A percentile compares a stretch with the other conserved stretches of the same genome.
phyloP scores from a whole-genome alignment of 1,139 yeast genomes.

The Suhomyces anneliseae region DNA sequence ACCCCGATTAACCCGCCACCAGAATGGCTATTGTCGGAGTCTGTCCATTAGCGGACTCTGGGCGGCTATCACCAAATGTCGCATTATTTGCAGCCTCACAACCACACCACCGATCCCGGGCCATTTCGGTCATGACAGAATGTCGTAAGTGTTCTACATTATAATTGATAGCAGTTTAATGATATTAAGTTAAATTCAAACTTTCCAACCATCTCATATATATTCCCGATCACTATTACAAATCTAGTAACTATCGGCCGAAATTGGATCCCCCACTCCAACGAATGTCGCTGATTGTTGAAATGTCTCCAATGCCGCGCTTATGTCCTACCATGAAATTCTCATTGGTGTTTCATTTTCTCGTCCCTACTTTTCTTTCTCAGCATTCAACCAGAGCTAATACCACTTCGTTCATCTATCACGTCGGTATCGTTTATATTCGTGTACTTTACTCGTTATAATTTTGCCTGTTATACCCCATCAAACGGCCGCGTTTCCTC shows the following conservation, averaged over 20 bases:
- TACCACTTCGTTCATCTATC: neutral
- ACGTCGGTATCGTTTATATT: neutral
- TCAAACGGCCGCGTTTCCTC: neutral
- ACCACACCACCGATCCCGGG: neutral
- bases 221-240: too few relatives aligned
- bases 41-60: neutral
- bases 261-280: neutral
- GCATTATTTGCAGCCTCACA: neutral
- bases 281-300: neutral
- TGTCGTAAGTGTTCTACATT: too few relatives aligned
- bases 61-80: neutral
- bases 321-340: constrained; percentile 4
- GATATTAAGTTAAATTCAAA: too few relatives aligned
- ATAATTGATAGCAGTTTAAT: too few relatives aligned
- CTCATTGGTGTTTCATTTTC: constrained; percentile 3
- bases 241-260: too few relatives aligned
- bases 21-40: constrained; percentile 2
- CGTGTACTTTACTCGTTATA: neutral
- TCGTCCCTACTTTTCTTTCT: constrained; percentile 4
- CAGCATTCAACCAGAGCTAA: neutral
- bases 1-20: too few relatives aligned
- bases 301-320: neutral
- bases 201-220: too few relatives aligned
- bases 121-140: neutral
- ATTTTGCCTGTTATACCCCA: constrained; percentile 1